These are phyloP conservation scores for Globisporangium takayamanum DNA, from an alignment of 352 stramenopile genomes.

Conservation along the genomic window DNA sequence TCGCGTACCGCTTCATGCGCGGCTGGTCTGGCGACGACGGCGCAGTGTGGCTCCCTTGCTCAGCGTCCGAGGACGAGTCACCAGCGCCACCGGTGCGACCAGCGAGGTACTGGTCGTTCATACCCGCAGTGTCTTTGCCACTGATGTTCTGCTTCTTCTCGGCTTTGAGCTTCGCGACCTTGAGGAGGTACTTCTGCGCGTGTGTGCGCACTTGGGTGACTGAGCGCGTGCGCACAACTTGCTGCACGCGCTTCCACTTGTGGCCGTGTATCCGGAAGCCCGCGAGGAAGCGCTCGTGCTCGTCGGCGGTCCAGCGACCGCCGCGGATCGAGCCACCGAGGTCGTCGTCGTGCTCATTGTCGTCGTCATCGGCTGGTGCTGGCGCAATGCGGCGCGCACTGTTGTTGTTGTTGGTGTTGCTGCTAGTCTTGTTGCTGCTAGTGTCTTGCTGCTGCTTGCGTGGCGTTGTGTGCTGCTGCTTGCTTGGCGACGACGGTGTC, in stretches of 20 bases:
- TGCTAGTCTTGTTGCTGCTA: conserved; percentile 5
- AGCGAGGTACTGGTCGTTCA: conserved; percentile 16
- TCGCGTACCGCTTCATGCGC: conserved; percentile 5
- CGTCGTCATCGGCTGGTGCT: conserved; percentile 61
- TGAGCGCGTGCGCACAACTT: conserved; percentile 82
- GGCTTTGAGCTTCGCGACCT: conserved; percentile 84
- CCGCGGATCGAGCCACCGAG: conserved; percentile 53
- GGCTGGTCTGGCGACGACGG: conserved; percentile 30
- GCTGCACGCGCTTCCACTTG: conserved; percentile 89
- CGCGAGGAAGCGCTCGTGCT: conserved; percentile 82
- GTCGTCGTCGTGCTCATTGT: conserved; percentile 48
- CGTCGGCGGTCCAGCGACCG: conserved; percentile 77
- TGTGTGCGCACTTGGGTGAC: conserved; percentile 87
- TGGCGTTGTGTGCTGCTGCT: conserved; percentile 11
- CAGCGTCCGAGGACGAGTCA: conserved; percentile 17
- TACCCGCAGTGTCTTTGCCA: conserved; percentile 8
- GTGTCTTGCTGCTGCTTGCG: conserved; percentile 4
- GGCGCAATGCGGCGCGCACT: conserved; percentile 34
- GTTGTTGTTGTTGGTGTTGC: conserved; percentile 6
- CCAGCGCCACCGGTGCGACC: conserved; percentile 3
- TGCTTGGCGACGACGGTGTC: conserved; percentile 1
- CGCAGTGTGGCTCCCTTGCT: conserved; percentile 22
- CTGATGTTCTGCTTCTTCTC: conserved; percentile 58
- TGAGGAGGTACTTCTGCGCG: conserved; percentile 86
- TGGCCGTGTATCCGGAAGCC: conserved; percentile 84